These are phyloP conservation scores for Aspergillus baeticus DNA, from an alignment of 495 filamentous ascomycete genomes.

Conservation along the genomic window DNA sequence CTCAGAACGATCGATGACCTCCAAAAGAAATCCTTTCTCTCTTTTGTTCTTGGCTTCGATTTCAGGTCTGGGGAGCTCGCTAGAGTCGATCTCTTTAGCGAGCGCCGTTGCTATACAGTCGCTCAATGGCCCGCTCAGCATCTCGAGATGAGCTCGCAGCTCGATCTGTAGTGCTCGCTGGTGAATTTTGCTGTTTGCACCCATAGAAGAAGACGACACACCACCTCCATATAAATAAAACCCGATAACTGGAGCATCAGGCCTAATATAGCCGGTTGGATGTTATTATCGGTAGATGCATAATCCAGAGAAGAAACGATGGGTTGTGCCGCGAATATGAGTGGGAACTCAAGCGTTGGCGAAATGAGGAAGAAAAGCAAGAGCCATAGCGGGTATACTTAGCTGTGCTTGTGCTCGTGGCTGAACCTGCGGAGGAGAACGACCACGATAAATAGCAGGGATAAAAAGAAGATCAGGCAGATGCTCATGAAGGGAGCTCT, in stretches of 20 bases:
- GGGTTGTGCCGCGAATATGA: background rate
- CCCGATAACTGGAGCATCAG: no score
- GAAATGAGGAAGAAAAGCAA: background rate
- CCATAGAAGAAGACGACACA: no score
- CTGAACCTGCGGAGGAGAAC: no score
- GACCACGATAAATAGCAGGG: no score
- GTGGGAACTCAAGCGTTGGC: background rate
- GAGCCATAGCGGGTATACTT: background rate
- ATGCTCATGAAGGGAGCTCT: no score
- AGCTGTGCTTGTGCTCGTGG: background rate
- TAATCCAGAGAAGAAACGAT: background rate
- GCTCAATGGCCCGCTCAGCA: background rate
- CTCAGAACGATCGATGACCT: no score
- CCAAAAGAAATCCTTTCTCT: no score
- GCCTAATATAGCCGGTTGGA: background rate
- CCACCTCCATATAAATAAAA: no score
- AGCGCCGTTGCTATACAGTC: background rate
- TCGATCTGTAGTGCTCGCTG: background rate
- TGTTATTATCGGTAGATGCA: background rate
- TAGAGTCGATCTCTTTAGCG: background rate
- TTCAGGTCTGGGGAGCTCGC: no score
- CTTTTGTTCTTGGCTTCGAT: no score
- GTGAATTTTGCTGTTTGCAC: background rate
- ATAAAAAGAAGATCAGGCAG: background rate
- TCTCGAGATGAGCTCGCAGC: background rate